Base-by-base conservation (phyloP, 331 rosid genomes). In the Quercus phellos region DNA sequence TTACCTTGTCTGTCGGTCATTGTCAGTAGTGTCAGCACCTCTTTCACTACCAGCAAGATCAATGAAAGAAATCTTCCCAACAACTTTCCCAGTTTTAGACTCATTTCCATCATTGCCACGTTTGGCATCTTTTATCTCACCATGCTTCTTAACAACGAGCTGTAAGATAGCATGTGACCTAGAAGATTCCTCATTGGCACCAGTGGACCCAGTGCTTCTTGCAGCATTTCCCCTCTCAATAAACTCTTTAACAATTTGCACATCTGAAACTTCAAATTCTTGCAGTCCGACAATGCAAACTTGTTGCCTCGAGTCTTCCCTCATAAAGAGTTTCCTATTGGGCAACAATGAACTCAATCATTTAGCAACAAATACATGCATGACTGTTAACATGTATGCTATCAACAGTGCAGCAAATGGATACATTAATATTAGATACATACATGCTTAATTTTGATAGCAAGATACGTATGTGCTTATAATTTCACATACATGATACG, bases 41-140 rank as follows among this genome's bases (percentile, higher is more conserved):
- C 99, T 91, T 90, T 95, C 99, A 83, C 98, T 95, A 59, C 99
- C 99, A 75, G 99, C 99, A 78, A 95, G 97, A 90, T 95, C 98
- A 74, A 95, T 95, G 76, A 95, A 95, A 77, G 99, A 95, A 81
- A 95, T 84, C 81, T 95, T 95, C 77, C 99, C 99, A 79, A 95
- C 96, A 81, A 93, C 89, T 87, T 89, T 95, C 82, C 93, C 98
- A 83, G 70, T 74, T 88, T 85, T 90, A 74, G 89, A 80, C 80
- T 95, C 99, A 88, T 95, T 90, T 73, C 77, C 96, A 72, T 95
- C 98, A 80, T 75, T 85, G 84, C 87, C 87, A 76, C 98, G 89
- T 87, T 74, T 95, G 51, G 89, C 75, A 67, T 90, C 97, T 81
- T 93, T 95, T 43, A 93, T 88, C 88, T 90, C 98, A 77, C 6